A percentile compares a stretch with the other conserved stretches of the same genome.
phyloP scores from a whole-genome alignment of 768 basidiomycete species.

The Mycena kentingensis region DNA sequence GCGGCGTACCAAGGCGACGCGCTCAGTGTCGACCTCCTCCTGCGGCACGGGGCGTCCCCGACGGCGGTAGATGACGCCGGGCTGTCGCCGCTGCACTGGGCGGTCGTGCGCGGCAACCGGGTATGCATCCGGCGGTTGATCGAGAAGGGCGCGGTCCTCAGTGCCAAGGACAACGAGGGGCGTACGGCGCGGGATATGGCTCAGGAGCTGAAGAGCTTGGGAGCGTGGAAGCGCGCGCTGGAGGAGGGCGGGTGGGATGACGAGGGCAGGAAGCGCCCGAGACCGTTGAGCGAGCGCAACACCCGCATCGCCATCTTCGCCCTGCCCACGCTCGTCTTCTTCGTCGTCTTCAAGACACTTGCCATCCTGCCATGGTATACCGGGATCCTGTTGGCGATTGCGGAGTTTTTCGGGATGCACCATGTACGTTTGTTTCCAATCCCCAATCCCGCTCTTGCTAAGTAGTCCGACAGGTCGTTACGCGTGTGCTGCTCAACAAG shows the following conservation, averaged over 20 bases:
- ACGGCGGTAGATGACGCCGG: slow-evolving; percentile 78
- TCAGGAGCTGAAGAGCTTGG: slow-evolving; percentile 85
- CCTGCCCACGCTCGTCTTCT: slow-evolving; percentile 78
- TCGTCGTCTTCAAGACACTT: slow-evolving; percentile 81
- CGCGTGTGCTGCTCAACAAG: slow-evolving; percentile 82
- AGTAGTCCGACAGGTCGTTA: slow-evolving; percentile 61
- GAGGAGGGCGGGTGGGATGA: slow-evolving; percentile 86
- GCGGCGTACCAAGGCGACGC: slow-evolving; percentile 99
- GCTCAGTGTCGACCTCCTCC: slow-evolving; percentile 86
- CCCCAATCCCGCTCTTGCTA: slow-evolving; percentile 7
- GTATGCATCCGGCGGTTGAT: slow-evolving; percentile 82
- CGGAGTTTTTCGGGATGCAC: slow-evolving; percentile 92
- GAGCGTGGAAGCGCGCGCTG: slow-evolving; percentile 86
- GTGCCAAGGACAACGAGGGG: slow-evolving; percentile 77
- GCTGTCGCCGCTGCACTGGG: slow-evolving; percentile 93
- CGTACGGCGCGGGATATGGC: slow-evolving; percentile 96
- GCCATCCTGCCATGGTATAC: slow-evolving; percentile 89
- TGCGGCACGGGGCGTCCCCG: slow-evolving; percentile 84
- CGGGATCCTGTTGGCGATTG: slow-evolving; percentile 77
- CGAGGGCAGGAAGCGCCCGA: slow-evolving; percentile 65
- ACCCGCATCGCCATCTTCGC: slow-evolving; percentile 79
- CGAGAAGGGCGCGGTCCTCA: slow-evolving; percentile 83
- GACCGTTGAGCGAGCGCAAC: slow-evolving; percentile 80
- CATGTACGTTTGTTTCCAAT: slow-evolving; percentile 68
- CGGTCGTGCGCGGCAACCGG: slow-evolving; percentile 92